A percentile compares a stretch with the other conserved stretches of the same genome.
Conservation (phyloP, 148 eudicot genomes). For the Nepenthes gracilis region DNA sequence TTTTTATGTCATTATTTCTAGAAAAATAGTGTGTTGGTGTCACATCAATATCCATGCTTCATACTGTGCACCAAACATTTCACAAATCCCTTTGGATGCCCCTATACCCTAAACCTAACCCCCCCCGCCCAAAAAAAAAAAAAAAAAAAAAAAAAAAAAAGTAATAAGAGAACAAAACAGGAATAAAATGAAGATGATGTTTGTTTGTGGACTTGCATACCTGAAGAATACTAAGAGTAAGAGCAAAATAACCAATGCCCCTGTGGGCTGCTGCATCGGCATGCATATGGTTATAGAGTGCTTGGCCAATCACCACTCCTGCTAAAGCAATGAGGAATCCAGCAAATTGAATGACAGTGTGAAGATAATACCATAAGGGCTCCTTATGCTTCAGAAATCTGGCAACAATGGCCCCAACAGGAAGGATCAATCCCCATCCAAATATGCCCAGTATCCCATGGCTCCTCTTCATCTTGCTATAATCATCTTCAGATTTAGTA, state of each 20-base stretch:
- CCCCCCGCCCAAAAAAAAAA: no score
- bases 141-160: not conserved
- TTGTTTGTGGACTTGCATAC: conserved; percentile 14
- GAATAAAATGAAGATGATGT: not conserved
- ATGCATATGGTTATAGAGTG: conserved; percentile 42
- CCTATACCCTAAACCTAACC: no score
- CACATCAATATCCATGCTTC: no score
- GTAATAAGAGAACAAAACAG: not conserved
- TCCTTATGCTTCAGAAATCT: conserved; percentile 68
- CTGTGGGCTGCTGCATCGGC: conserved; percentile 58
- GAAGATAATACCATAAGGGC: conserved; percentile 81
- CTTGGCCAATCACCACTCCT: conserved; percentile 58
- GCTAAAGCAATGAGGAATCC: conserved; percentile 70
- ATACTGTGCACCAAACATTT: no score
- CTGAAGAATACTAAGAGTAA: conserved; percentile 71
- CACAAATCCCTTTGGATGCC: no score
- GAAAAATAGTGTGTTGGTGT: no score
- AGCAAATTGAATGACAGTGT: conserved; percentile 52
- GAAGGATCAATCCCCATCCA: conserved; percentile 88
- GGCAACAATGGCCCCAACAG: conserved; percentile 72
- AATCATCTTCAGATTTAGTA: conserved; percentile 12
- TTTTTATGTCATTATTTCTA: no score
- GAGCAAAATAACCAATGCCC: conserved; percentile 77
- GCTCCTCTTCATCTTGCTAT: conserved; percentile 38
- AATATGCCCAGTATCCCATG: conserved; percentile 68